Evolutionary conservation across 345 rosid species (phyloP).

Genomic region (Lepidium aucheri): DNA sequence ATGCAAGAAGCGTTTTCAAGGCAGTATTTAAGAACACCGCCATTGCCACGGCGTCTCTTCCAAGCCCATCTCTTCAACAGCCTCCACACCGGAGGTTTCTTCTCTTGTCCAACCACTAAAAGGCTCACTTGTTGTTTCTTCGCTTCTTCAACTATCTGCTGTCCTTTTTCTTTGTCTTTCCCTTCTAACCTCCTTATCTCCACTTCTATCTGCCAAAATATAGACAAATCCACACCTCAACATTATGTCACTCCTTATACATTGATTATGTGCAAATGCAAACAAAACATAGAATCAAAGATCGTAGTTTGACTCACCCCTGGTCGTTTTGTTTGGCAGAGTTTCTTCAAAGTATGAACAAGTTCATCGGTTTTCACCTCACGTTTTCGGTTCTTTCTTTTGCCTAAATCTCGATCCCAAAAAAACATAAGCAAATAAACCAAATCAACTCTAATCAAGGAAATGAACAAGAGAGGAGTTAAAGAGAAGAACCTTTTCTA

Average conservation of each 20-base stretch:
- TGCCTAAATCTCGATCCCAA: constrained; percentile 14
- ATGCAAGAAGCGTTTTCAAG: constrained; percentile 77
- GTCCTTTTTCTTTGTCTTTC: constrained; percentile 52
- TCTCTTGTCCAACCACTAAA: constrained; percentile 69
- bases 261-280: too few relatives aligned
- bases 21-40: constrained; percentile 53
- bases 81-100: constrained; percentile 48
- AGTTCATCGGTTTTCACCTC: constrained; percentile 40
- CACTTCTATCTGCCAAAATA: constrained; percentile 43
- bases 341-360: constrained; percentile 49
- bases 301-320: constrained; percentile 40
- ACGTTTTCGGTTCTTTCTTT: constrained; percentile 30
- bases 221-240: neutral
- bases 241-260: neutral
- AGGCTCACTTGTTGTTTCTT: constrained; percentile 51
- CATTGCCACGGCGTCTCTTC: constrained; percentile 28
- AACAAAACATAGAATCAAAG: too few relatives aligned
- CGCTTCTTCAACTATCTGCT: constrained; percentile 67
- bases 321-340: constrained; percentile 55
- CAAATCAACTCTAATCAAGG: neutral
- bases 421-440: neutral
- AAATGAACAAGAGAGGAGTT: neutral
- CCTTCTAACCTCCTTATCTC: constrained; percentile 52
- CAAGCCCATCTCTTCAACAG: constrained; percentile 47
- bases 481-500: constrained; percentile 31